A percentile compares a stretch with the other conserved stretches of the same genome.
Conservation (phyloP, 2,329 filamentous ascomycete genomes). For the Aspergillus latus region DNA sequence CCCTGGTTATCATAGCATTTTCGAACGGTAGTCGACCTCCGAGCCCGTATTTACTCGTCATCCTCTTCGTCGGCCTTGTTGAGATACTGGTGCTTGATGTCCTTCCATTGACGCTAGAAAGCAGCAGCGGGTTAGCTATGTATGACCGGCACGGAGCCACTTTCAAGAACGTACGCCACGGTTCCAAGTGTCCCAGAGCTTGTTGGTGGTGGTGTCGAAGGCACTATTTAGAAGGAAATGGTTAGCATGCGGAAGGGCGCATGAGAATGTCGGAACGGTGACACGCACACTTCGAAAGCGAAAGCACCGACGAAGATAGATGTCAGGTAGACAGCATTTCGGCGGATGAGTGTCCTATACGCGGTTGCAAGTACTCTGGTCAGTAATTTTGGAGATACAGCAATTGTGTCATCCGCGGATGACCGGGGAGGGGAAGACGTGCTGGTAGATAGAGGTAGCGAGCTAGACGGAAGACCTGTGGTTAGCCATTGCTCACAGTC, state of each 20-base stretch:
- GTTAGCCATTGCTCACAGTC: slow-evolving; percentile 36
- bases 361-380: slow-evolving; percentile 13
- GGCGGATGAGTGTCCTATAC: slow-evolving; percentile 74
- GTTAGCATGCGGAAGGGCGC: slow-evolving; percentile 19
- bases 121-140: slow-evolving; percentile 17
- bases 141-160: background rate
- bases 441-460: slow-evolving; percentile 60
- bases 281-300: slow-evolving; percentile 83
- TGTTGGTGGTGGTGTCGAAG: slow-evolving; percentile 80
- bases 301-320: slow-evolving; percentile 86
- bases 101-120: slow-evolving; percentile 95
- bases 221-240: slow-evolving; percentile 54
- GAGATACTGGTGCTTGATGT: slow-evolving; percentile 89
- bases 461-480: slow-evolving; percentile 42
- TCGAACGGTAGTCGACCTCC: slow-evolving; percentile 17
- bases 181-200: slow-evolving; percentile 88
- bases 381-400: slow-evolving; percentile 16
- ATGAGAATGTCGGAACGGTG: background rate
- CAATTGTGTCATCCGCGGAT: slow-evolving; percentile 11
- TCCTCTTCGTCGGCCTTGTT: slow-evolving; percentile 67
- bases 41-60: slow-evolving; percentile 34
- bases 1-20: slow-evolving; percentile 17
- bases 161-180: slow-evolving; percentile 69
- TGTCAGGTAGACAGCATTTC: slow-evolving; percentile 83
- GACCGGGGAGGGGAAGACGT: slow-evolving; percentile 39